Evolutionary conservation across 2,329 filamentous ascomycete species (phyloP).

Genomic region (Fusarium denticulatum): DNA sequence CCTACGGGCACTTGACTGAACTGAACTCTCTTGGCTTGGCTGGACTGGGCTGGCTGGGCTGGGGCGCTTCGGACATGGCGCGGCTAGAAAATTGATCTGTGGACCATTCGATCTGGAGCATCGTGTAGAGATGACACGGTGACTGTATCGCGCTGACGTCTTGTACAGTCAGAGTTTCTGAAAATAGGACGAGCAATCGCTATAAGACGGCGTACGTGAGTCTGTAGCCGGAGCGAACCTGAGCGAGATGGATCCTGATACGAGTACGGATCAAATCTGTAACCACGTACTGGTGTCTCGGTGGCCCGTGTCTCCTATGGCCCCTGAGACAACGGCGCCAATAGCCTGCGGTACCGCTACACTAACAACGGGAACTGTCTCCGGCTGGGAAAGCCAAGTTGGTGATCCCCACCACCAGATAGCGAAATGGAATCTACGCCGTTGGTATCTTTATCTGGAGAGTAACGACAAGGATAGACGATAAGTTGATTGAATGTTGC

Average conservation of each 20-base stretch:
- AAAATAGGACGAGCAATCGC: conserved; percentile 11
- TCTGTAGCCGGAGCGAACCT: conserved; percentile 13
- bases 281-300: conserved; percentile 2
- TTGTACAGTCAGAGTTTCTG: conserved; percentile 17
- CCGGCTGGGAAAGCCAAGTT: conserved; percentile 38
- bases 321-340: conserved; percentile 41
- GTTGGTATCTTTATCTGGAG: neutral
- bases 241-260: conserved; percentile 32
- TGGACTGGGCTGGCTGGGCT: conserved; percentile 16
- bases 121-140: conserved; percentile 31
- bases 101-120: conserved; percentile 13
- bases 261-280: conserved; percentile 36
- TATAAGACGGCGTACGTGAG: neutral
- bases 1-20: neutral
- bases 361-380: conserved; percentile 42
- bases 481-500: neutral
- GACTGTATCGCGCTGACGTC: conserved; percentile 23
- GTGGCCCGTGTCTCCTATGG: conserved; percentile 2
- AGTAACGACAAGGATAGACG: neutral
- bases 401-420: conserved; percentile 17
- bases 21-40: neutral
- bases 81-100: conserved; percentile 23
- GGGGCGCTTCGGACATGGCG: conserved; percentile 29
- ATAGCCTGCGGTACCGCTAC: conserved; percentile 35
- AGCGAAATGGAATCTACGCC: conserved; percentile 5